Conservation (phyloP, 208 protist species). For the Hexamita inflata region DNA sequence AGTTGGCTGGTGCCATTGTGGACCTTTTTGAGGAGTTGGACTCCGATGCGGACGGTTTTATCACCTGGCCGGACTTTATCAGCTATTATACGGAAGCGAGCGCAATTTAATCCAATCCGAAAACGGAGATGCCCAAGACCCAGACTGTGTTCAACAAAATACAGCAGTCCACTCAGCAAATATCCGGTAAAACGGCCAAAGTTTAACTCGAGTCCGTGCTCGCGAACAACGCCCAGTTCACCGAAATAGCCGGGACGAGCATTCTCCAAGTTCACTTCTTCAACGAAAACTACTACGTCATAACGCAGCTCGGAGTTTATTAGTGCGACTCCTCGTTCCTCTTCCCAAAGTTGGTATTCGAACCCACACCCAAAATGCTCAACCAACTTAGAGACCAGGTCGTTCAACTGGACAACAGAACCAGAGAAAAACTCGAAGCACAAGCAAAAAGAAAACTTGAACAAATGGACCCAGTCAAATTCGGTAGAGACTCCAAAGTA, state of each 20-base stretch:
- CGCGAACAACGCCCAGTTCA: slow-evolving; percentile 4
- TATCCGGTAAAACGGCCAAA: slow-evolving; percentile 12
- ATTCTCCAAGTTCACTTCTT: background rate
- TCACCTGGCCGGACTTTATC: slow-evolving; percentile 24
- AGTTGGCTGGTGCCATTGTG: background rate
- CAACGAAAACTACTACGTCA: slow-evolving; percentile 15
- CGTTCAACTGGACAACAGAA: background rate
- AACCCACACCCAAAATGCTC: background rate
- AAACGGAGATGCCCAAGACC: background rate
- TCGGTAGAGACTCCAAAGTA: no score
- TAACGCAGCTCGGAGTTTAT: slow-evolving; percentile 19
- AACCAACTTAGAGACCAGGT: background rate
- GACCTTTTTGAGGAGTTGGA: slow-evolving; percentile 22
- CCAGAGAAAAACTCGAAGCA: slow-evolving; percentile 19
- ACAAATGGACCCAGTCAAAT: background rate
- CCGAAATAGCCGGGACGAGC: background rate
- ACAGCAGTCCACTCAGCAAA: background rate
- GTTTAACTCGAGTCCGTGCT: slow-evolving; percentile 5
- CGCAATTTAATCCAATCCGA: no score
- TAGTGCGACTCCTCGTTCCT: background rate
- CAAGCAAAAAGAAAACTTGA: background rate
- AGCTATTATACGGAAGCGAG: slow-evolving; percentile 8
- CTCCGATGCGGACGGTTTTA: slow-evolving; percentile 19
- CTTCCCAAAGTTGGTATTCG: slow-evolving; percentile 8
- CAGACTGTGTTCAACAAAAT: slow-evolving; percentile 6